Evolutionary conservation across 2,329 filamentous ascomycete species (phyloP), one percentile per base, ranked within the genome.

Genomic region (Bipolaris bicolor): DNA sequence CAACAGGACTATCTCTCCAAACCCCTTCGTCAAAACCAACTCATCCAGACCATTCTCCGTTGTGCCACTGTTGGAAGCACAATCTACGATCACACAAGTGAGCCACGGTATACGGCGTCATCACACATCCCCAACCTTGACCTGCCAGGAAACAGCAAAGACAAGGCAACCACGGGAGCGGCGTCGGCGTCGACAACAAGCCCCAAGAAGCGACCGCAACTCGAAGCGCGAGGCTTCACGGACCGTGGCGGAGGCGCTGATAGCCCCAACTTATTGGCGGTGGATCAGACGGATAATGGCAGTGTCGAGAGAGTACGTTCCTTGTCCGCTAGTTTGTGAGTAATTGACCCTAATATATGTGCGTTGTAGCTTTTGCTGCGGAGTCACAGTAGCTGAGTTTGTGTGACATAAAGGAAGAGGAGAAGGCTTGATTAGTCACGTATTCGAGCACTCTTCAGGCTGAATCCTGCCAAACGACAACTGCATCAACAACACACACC

Each of bases 11-110:
- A 99, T 74, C 82, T 99, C 40, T 97, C 94, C 16, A 99, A 99
- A 76, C 94, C 94, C 24, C 82, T 98, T 60, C 96, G 97, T 77
- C 94, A 97, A 74, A 97, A 96, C 75, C 92, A 97, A 76, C 88
- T 98, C 71, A 97, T 98, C 71, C 94, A 98, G 80, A 97, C 93
- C 1, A 98, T 99, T 58, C 85, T 98, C 63, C 97, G 97, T 77
- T 98, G 94, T 74, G 94, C 92, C 11, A 97, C 95, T 4, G 87
- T 98, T 33, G 92, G 94, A 56, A 90, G 91, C 50, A 89, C 89
- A 49, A 82, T 96, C 51, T 84, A 94, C 50, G 91, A 95, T 75
- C 90, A 92, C 77, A 49, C 51, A 7, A 55, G 29, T n/a, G 51
- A 58, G 16, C 52, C 50, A 29, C 55, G 55, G 26, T 55, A 58